A percentile compares a stretch with the other conserved stretches of the same genome.
Evolutionary conservation across 164 flowering plant genomes (phyloP).

Genomic region (Annona squamosa): DNA sequence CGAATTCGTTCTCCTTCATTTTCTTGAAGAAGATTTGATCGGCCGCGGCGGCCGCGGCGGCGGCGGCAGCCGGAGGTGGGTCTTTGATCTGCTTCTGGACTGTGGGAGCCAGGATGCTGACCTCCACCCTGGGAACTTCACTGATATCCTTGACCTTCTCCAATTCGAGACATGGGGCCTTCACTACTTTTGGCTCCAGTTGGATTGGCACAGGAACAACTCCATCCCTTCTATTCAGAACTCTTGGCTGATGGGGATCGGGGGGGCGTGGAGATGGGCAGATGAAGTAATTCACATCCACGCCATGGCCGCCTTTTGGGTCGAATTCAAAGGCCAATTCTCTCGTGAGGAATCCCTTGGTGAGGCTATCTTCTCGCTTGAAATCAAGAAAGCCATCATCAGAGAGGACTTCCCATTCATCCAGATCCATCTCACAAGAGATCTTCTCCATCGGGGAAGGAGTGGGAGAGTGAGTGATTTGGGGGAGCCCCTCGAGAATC

Average conservation of each 20-base stretch:
- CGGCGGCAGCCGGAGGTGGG: conserved; percentile 18
- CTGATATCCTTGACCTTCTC: conserved; percentile 14
- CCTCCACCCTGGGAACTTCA: conserved; percentile 16
- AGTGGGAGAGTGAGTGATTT: not conserved
- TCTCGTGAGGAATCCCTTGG: not conserved
- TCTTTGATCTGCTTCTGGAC: conserved; percentile 3
- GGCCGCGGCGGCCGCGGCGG: conserved; percentile 32
- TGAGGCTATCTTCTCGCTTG: conserved; percentile 2
- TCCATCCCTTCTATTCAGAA: conserved; percentile 3
- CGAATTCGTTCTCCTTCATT: conserved; percentile 50
- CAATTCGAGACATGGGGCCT: conserved; percentile 11
- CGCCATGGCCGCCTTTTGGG: conserved; percentile 9
- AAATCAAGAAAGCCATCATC: conserved; percentile 31
- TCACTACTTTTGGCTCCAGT: not conserved
- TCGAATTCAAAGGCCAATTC: conserved; percentile 6
- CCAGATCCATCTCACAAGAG: conserved; percentile 33
- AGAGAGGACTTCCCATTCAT: conserved; percentile 49
- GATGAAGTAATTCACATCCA: conserved; percentile 40
- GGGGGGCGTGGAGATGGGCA: conserved; percentile 18
- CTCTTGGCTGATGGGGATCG: not conserved
- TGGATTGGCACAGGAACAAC: conserved; percentile 13
- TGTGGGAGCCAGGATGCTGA: conserved; percentile 3
- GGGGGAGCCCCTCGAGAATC: not conserved
- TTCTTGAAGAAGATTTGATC: conserved; percentile 47
- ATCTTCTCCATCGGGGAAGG: conserved; percentile 7